Conservation (phyloP, 345 rosid genomes). For the Boechera retrofracta region DNA sequence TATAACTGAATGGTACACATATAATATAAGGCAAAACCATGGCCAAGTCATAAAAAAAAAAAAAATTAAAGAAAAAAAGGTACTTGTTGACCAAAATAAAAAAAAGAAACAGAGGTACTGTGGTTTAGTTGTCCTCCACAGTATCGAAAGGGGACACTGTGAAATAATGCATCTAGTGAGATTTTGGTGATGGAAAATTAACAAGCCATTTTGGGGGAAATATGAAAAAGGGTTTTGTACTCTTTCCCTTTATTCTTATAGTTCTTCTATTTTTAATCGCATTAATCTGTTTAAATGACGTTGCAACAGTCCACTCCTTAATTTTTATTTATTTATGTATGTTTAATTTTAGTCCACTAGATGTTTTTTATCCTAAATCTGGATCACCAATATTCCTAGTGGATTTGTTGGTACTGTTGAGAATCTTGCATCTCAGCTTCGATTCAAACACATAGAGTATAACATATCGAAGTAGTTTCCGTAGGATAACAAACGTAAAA, state of each 20-base stretch:
- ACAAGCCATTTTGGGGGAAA: slow-evolving; percentile 19
- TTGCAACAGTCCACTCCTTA: slow-evolving; percentile 36
- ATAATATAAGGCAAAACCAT: background rate
- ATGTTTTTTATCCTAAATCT: slow-evolving; percentile 1
- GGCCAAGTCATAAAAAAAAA: slow-evolving; percentile 7
- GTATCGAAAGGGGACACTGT: slow-evolving; percentile 23
- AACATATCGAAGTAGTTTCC: background rate
- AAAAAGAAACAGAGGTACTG: slow-evolving; percentile 17
- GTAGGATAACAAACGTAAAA: background rate
- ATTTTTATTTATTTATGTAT: slow-evolving; percentile 5
- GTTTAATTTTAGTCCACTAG: slow-evolving; percentile 34
- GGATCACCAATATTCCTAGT: slow-evolving; percentile 38
- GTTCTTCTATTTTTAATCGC: background rate
- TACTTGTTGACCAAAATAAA: background rate
- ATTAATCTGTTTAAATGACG: slow-evolving; percentile 34
- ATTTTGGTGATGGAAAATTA: slow-evolving; percentile 39
- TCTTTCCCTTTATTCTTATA: slow-evolving; percentile 3
- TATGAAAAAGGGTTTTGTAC: slow-evolving; percentile 8
- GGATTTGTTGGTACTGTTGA: slow-evolving; percentile 38
- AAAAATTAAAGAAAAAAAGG: background rate
- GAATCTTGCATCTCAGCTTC: slow-evolving; percentile 37
- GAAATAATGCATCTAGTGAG: slow-evolving; percentile 33
- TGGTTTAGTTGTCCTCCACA: slow-evolving; percentile 44
- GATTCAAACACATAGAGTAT: background rate
- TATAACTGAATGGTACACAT: background rate